Base-by-base conservation (phyloP, 2,329 filamentous ascomycete genomes). In the Seiridium unicorne region DNA sequence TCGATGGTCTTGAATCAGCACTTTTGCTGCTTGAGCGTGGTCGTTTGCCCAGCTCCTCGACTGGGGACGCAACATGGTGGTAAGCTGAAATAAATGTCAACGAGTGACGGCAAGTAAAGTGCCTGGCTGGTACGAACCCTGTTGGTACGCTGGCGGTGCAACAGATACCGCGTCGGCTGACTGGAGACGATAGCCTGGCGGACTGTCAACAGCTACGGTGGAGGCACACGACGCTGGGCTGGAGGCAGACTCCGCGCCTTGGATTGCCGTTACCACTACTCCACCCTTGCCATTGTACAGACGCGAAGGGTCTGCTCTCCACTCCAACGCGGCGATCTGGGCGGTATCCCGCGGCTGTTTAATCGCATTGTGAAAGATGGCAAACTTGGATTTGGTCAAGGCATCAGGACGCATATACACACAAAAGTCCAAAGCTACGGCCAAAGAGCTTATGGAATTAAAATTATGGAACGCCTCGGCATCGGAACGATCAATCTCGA, bases 401-500 rank as follows among this genome's bases (percentile, higher is more conserved):
- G 35, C 49, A 34, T 53, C 32, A 53, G 26, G 32, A 53, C 49
- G 49, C 49, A 53, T 53, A 35, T 53, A 53, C 49, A 53, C 11
- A 35, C 18, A 53, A 53, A 53, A 53, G 18, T 53, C 49, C 32
- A 53, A 53, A 35, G 18, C 32, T 13, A 31, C 32, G 32, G 49
- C 49, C 32, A 53, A 35, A 13, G 32, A 53, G 11, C 8, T 53
- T 35, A 53, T 35, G 8, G 49, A 53, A 53, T 35, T 35, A 13
- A 53, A 53, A 31, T 53, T 53, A 31, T 53, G 49, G n/a, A 53
- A 31, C 49, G 49, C n/a, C 11, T 53, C 49, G 49, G 49, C 32
- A 35, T 53, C 49, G 18, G 49, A 53, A 35, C 49, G 49, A 53
- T 53, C 49, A 35, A 53, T 26, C 49, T 53, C 49, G 49, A 53